These are phyloP conservation scores for Paramecium bursaria DNA, from an alignment of 73 alveolate genomes.

Conservation along the genomic window DNA sequence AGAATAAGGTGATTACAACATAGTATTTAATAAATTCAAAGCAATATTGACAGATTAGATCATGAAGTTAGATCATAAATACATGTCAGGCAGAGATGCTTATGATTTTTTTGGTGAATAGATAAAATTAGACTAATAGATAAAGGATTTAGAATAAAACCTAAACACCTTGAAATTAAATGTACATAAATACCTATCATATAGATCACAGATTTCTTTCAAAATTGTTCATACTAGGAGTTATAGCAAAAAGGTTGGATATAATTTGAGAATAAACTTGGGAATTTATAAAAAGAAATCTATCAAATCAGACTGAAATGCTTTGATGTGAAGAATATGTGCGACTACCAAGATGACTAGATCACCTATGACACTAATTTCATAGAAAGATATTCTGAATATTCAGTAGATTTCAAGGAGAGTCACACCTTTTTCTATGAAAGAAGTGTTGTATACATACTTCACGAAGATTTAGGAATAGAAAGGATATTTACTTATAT, in stretches of 20 bases:
- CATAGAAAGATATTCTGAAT: background rate
- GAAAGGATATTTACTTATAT: conserved; percentile 4
- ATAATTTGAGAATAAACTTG: background rate
- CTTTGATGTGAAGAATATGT: background rate
- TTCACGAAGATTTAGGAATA: conserved; percentile 30
- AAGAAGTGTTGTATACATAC: background rate
- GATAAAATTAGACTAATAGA: background rate
- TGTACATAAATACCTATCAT: background rate
- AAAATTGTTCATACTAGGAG: too few species aligned
- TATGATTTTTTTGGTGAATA: background rate
- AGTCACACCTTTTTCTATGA: conserved; percentile 13
- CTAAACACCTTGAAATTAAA: background rate
- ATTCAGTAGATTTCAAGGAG: conserved; percentile 12
- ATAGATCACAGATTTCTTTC: background rate
- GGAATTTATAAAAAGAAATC: background rate
- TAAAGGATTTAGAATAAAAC: conserved; percentile 1
- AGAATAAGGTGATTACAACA: background rate
- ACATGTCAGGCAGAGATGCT: background rate
- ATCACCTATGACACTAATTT: background rate
- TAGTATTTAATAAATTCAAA: background rate
- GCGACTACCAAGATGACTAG: conserved; percentile 25
- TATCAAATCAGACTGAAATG: conserved; percentile 21
- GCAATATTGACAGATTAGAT: background rate
- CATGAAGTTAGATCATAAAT: background rate
- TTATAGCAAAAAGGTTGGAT: conserved; percentile 38